Conservation (phyloP, 139 green algal genomes). For the Picochlorum sp. region DNA sequence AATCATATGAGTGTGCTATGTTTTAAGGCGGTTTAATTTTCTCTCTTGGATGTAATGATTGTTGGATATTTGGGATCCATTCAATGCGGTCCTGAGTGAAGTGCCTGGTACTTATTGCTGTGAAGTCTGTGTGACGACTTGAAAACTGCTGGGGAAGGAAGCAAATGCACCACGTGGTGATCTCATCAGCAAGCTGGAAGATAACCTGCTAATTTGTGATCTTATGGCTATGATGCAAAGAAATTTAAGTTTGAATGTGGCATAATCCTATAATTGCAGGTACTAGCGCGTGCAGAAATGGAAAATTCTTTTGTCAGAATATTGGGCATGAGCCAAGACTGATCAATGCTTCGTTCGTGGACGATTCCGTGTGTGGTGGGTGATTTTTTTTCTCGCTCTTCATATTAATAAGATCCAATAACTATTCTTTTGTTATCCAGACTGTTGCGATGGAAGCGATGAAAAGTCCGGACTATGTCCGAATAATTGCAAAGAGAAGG, state of each 20-base stretch:
- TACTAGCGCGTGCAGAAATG: slow-evolving; percentile 70
- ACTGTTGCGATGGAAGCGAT: slow-evolving; percentile 88
- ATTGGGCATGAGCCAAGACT: slow-evolving; percentile 40
- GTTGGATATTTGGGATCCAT: too few relatives aligned
- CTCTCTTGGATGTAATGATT: too few relatives aligned
- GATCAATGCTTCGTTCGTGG: slow-evolving; percentile 74
- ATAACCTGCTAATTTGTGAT: background rate
- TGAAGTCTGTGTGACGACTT: too few relatives aligned
- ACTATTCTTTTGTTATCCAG: slow-evolving; percentile 22
- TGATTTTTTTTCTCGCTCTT: background rate
- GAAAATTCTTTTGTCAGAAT: slow-evolving; percentile 83
- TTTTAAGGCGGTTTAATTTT: background rate
- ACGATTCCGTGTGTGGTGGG: slow-evolving; percentile 86
- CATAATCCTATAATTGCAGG: slow-evolving; percentile 54
- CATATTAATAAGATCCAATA: background rate
- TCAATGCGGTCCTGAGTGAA: background rate
- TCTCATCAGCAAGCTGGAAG: too few relatives aligned
- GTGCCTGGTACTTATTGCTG: too few relatives aligned
- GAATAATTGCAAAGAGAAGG: slow-evolving; percentile 64
- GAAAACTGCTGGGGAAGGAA: too few relatives aligned
- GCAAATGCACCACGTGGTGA: too few relatives aligned
- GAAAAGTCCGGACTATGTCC: slow-evolving; percentile 57
- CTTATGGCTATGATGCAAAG: background rate
- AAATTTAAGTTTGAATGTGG: too few relatives aligned
- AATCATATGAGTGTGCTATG: too few relatives aligned